Evolutionary conservation across 768 basidiomycete species (phyloP).

Genomic region (Lactifluus hygrophoroides): DNA sequence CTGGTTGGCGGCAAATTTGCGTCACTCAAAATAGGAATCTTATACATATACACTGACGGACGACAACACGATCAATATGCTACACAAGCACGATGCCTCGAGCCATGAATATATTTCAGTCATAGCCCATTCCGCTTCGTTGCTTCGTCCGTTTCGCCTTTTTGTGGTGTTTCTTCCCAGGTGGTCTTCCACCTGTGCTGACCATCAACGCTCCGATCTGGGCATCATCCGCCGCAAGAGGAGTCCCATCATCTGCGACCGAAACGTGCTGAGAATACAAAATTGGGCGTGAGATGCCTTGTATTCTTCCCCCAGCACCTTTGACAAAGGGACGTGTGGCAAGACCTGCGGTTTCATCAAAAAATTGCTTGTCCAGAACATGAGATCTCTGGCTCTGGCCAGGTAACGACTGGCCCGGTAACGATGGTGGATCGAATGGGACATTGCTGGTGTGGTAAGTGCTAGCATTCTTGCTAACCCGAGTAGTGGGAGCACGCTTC

Average conservation of each 20-base stretch:
- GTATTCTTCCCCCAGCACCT: constrained; percentile 46
- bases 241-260: constrained; percentile 72
- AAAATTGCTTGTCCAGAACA: constrained; percentile 79
- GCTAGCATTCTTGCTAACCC: constrained; percentile 76
- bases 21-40: too few relatives aligned
- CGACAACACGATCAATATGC: background rate
- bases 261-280: constrained; percentile 80
- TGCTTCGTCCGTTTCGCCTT: constrained; percentile 76
- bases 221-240: constrained; percentile 37
- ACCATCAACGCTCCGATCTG: constrained; percentile 37
- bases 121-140: constrained; percentile 90
- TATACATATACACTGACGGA: background rate
- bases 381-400: constrained; percentile 44
- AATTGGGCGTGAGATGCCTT: constrained; percentile 53
- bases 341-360: constrained; percentile 45
- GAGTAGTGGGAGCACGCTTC: constrained; percentile 82
- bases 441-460: constrained; percentile 32
- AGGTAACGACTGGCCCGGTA: background rate
- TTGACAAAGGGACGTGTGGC: constrained; percentile 58
- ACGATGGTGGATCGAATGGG: constrained; percentile 6
- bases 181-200: constrained; percentile 28
- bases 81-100: background rate
- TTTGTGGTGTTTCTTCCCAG: constrained; percentile 80
- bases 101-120: constrained; percentile 30
- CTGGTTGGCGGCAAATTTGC: too few relatives aligned